These are phyloP conservation scores for Botrytis aclada DNA, from an alignment of 2,329 filamentous ascomycete species.

Conservation along the genomic window DNA sequence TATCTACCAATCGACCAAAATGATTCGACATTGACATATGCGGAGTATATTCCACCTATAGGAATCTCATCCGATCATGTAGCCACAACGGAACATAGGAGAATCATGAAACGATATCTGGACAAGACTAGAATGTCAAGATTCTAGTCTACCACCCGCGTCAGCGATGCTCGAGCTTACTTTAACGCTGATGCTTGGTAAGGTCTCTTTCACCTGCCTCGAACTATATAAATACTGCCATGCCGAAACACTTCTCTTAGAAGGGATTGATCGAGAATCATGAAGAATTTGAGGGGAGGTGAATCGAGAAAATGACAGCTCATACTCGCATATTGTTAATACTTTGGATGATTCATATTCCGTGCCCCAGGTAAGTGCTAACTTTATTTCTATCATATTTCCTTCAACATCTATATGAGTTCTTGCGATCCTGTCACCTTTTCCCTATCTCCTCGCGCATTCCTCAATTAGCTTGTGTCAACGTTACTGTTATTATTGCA, in stretches of 20 bases:
- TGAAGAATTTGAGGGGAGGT: background rate
- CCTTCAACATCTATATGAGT: background rate
- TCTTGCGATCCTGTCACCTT: background rate
- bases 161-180: background rate
- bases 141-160: background rate
- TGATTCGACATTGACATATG: background rate
- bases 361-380: background rate
- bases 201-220: background rate
- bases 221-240: background rate
- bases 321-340: slow-evolving; percentile 1
- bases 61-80: background rate
- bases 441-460: background rate
- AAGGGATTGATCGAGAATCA: background rate
- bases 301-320: slow-evolving; percentile 5
- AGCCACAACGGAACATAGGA: background rate
- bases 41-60: background rate
- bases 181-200: background rate
- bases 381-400: slow-evolving; percentile 2
- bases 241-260: background rate
- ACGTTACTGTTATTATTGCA: background rate
- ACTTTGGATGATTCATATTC: background rate
- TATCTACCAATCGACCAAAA: background rate
- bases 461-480: background rate
- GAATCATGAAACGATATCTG: background rate
- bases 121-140: too few species aligned